Conservation (phyloP, 2,329 filamentous ascomycete species). For the Trichoderma harzianum region DNA sequence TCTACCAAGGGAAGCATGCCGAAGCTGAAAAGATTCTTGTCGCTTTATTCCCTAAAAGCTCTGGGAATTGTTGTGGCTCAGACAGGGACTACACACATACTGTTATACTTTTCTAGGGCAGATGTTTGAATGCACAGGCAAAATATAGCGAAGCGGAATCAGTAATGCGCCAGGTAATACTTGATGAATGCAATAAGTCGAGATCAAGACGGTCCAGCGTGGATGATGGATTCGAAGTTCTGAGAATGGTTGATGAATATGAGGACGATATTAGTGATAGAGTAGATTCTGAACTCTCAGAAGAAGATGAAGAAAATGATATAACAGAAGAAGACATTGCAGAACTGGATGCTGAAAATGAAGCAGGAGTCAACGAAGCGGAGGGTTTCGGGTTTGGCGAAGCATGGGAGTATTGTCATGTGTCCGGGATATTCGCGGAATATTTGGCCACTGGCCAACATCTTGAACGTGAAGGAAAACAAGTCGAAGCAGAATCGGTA, state of each 20-base stretch:
- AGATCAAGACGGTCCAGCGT: background rate
- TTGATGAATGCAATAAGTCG: background rate
- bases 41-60: too few relatives aligned
- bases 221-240: background rate
- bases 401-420: background rate
- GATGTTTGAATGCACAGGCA: background rate
- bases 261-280: background rate
- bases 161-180: background rate
- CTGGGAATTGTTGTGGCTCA: too few relatives aligned
- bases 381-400: background rate
- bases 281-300: background rate
- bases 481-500: background rate
- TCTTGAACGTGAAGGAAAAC: background rate
- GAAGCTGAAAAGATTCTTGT: too few relatives aligned
- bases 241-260: background rate
- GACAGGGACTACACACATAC: background rate
- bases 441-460: background rate
- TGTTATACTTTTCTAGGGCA: background rate
- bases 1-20: too few relatives aligned
- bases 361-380: background rate
- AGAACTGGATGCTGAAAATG: background rate
- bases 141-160: background rate
- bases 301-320: background rate
- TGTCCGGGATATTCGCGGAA: background rate
- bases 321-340: background rate